Evolutionary conservation across 169 alveolate genomes (phyloP), one percentile per base, ranked within the genome.

Genomic region (Babesia bigemina): DNA sequence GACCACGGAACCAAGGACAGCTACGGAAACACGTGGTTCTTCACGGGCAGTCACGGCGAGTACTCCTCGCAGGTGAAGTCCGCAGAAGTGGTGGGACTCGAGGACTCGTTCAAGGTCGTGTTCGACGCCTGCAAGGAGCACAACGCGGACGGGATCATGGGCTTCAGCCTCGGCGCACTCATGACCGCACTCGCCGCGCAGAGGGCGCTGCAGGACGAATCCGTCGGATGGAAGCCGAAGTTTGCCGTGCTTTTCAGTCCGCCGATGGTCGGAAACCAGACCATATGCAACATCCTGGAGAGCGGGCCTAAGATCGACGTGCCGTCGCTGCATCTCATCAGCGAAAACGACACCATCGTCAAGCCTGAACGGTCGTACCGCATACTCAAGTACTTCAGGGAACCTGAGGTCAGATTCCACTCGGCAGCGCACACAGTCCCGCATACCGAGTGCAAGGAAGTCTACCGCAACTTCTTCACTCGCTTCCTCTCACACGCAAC

Each of bases 101-200:
- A 81, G 14, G 85, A 62, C 33, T 81, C 88, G 44, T 61, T 81
- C 24, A 71, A 81, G 67, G 63, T 73, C 26, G 79, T 81, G 13
- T 42, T 72, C 48, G 72, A 74, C 50, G 88, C 75, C 42, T 81
- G 88, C 72, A 81, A 70, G 61, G 74, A 59, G 47, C 63, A 58
- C 57, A 36, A 81, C 22, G 74, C 71, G 8, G 88, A 81, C 53
- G 88, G 88, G 21, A 72, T 81, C 63, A 56, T 81, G 66, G 88
- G 88, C 24, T 81, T 73, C 74, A 81, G 88, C 72, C 88, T 60
- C 13, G 88, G 88, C 4, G 79, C 75, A 53, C 57, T 81, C n/a
- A 63, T 81, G 55, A 53, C 88, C 16, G 45, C 79, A 7, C 22
- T 81, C 13, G 72, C 76, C 29, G 48, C 79, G 28, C 65, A 81